A percentile compares a stretch with the other conserved stretches of the same genome.
phyloP scores from a whole-genome alignment of 176 grass and related monocot genomes.

The Triticum turgidum region DNA sequence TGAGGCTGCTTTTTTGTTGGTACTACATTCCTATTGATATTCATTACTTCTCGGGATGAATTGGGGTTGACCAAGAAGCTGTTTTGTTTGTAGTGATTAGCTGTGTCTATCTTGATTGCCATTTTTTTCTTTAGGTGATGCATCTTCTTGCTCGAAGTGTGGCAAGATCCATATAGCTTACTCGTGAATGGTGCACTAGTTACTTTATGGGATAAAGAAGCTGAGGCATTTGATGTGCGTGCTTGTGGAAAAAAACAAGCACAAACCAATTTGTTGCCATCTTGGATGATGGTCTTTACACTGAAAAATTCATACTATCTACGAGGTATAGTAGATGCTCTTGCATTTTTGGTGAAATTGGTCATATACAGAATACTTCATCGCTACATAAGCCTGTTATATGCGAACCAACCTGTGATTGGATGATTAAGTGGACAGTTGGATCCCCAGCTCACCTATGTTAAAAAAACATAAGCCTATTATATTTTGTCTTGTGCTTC shows the following conservation, averaged over 20 bases:
- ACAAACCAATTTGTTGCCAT: neutral
- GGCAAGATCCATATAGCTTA: neutral
- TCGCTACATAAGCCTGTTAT: too few species aligned
- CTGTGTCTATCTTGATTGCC: neutral
- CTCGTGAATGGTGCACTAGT: neutral
- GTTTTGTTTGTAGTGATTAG: neutral
- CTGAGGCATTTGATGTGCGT: neutral
- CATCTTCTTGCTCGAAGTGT: neutral
- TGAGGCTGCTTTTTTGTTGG: neutral
- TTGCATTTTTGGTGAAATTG: too few species aligned
- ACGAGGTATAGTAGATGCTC: too few species aligned
- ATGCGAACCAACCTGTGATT: too few species aligned
- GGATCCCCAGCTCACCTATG: too few species aligned
- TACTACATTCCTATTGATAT: neutral
- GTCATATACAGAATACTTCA: too few species aligned
- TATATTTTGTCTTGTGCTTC: too few species aligned
- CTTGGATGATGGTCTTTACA: too few species aligned
- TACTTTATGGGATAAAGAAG: neutral
- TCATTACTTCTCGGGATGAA: neutral
- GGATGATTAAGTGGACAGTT: too few species aligned
- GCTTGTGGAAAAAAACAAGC: neutral
- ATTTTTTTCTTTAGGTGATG: neutral
- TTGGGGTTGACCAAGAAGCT: neutral
- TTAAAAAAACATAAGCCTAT: too few species aligned
- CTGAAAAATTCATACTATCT: too few species aligned